Conservation (phyloP, 2,329 filamentous ascomycete genomes). For the Xylariaceae sp. region DNA sequence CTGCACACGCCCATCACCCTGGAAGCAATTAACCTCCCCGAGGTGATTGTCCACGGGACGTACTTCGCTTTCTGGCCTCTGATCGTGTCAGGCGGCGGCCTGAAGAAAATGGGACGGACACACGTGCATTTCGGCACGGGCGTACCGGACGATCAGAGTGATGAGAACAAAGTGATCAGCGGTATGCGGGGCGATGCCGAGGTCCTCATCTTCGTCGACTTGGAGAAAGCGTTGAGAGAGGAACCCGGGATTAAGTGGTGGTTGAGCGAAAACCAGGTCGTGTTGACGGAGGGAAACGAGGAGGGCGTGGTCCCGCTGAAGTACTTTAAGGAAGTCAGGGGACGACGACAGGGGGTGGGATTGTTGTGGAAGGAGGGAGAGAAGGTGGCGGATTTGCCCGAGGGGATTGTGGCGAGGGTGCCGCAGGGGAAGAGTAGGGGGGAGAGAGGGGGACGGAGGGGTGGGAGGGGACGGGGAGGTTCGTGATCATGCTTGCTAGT, state of each 20-base stretch:
- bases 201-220: constrained; percentile 71
- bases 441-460: constrained; percentile 29
- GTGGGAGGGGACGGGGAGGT: constrained; percentile 18
- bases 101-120: constrained; percentile 75
- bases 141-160: constrained; percentile 42
- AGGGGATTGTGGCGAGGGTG: constrained; percentile 45
- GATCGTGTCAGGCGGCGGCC: constrained; percentile 71
- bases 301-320: constrained; percentile 58
- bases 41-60: constrained; percentile 77
- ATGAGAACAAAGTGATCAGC: constrained; percentile 53
- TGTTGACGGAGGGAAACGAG: constrained; percentile 57
- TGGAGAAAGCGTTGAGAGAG: constrained; percentile 59
- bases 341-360: constrained; percentile 53
- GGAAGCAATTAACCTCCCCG: constrained; percentile 53
- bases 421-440: constrained; percentile 45
- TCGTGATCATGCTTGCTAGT: neutral
- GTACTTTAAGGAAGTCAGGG: constrained; percentile 69
- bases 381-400: constrained; percentile 61
- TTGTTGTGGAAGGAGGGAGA: constrained; percentile 67
- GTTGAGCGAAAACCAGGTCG: constrained; percentile 71
- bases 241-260: constrained; percentile 62
- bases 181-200: constrained; percentile 78
- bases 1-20: constrained; percentile 65
- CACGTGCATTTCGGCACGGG: constrained; percentile 88
- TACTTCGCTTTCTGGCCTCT: constrained; percentile 73